phyloP scores from a whole-genome alignment of 106 monocot species.

The Chionographis japonica region DNA sequence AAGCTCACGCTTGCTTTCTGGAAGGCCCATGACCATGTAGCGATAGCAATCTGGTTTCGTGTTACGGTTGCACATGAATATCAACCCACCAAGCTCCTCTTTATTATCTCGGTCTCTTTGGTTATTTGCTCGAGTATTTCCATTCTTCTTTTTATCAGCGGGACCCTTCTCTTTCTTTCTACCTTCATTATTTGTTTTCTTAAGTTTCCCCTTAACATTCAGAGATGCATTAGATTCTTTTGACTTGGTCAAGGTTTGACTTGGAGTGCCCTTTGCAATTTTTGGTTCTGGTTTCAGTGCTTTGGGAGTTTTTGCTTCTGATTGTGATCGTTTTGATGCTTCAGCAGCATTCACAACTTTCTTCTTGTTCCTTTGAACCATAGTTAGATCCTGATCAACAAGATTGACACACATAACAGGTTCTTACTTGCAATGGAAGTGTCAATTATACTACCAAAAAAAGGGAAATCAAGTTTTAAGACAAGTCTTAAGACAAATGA shows the following conservation, averaged over 20 bases:
- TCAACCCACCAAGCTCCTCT: slow-evolving; percentile 26
- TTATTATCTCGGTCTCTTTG: neutral
- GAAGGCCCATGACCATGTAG: slow-evolving; percentile 40
- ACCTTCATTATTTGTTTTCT: neutral
- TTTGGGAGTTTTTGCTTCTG: slow-evolving; percentile 14
- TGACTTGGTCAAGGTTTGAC: neutral
- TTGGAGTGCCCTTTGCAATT: slow-evolving; percentile 1
- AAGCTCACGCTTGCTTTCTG: slow-evolving; percentile 28
- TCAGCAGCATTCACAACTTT: slow-evolving; percentile 6
- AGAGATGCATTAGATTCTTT: neutral
- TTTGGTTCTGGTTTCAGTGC: slow-evolving; percentile 16
- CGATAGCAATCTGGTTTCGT: slow-evolving; percentile 39
- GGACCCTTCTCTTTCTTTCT: slow-evolving; percentile 3
- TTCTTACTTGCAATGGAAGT: too few relatives aligned
- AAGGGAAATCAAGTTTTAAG: too few relatives aligned
- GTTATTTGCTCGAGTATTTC: slow-evolving; percentile 5
- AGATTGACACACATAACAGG: too few relatives aligned
- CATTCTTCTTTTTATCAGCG: neutral
- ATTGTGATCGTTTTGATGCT: slow-evolving; percentile 2
- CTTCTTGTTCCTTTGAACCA: slow-evolving; percentile 14
- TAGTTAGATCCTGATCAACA: neutral
- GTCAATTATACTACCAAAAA: too few relatives aligned
- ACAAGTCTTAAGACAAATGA: too few relatives aligned
- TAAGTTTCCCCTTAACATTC: neutral
- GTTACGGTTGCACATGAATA: slow-evolving; percentile 36